These are phyloP conservation scores for Funneliformis mosseae DNA, from an alignment of 192 early-diverging fungal species.

Conservation along the genomic window DNA sequence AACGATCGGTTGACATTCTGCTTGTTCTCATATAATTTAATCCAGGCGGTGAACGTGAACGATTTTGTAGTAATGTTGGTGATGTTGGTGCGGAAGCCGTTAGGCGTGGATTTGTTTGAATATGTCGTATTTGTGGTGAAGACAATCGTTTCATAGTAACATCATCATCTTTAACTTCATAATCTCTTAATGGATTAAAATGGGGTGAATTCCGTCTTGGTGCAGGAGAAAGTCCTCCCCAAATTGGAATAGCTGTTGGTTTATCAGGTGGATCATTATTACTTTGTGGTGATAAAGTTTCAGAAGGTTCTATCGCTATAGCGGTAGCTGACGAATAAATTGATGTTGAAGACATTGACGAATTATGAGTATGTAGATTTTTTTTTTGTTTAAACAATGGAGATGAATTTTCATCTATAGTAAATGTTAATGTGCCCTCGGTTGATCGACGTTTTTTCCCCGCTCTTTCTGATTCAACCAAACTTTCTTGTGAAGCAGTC, in stretches of 20 bases:
- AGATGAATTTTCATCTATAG: background rate
- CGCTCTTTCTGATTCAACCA: background rate
- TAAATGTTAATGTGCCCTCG: background rate
- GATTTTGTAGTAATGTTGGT: background rate
- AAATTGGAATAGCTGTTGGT: background rate
- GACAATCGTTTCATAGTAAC: background rate
- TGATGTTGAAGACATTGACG: background rate
- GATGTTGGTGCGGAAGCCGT: background rate
- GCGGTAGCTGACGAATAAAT: background rate
- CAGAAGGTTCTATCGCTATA: background rate
- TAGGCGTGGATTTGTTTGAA: background rate
- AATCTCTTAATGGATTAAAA: background rate
- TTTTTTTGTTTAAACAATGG: background rate
- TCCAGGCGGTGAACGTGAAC: background rate
- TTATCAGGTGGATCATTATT: background rate
- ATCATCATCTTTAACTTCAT: background rate
- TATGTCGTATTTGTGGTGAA: background rate
- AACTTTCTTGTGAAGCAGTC: background rate
- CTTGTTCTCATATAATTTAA: background rate
- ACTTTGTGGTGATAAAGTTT: background rate
- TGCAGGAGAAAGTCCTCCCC: background rate
- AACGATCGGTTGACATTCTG: background rate
- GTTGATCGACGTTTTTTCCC: background rate
- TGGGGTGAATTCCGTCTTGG: background rate
- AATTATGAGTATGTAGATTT: background rate